Conservation (phyloP, 768 basidiomycete genomes). For the Hypholoma sublateritium region DNA sequence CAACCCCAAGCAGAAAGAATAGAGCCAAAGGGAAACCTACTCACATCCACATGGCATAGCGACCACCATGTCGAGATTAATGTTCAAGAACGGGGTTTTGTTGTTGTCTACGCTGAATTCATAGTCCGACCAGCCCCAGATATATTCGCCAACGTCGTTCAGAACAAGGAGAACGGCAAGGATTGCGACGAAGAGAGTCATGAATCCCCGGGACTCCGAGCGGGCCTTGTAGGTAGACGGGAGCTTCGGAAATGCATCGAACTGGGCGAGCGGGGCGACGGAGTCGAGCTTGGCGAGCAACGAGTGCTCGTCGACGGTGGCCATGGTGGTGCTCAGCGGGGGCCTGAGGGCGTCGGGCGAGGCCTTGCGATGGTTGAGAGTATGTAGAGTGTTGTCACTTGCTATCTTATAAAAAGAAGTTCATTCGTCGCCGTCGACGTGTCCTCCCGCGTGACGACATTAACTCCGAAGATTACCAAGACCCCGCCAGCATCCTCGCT, state of each 20-base stretch:
- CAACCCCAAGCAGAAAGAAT: not conserved
- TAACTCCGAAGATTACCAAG: conserved; percentile 15
- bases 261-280: conserved; percentile 63
- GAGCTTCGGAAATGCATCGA: conserved; percentile 89
- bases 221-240: conserved; percentile 79
- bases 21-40: conserved; percentile 29
- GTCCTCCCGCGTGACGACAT: conserved; percentile 17
- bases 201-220: conserved; percentile 77
- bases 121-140: conserved; percentile 93
- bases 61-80: conserved; percentile 92
- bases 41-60: conserved; percentile 92
- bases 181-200: conserved; percentile 70
- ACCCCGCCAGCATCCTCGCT: conserved; percentile 1
- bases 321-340: conserved; percentile 12
- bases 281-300: conserved; percentile 66
- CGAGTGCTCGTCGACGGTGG: conserved; percentile 23
- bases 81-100: conserved; percentile 59
- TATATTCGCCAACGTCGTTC: conserved; percentile 87
- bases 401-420: conserved; percentile 11
- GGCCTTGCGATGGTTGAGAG: not conserved
- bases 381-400: not conserved
- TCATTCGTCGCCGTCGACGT: conserved; percentile 12
- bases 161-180: conserved; percentile 74
- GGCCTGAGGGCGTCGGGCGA: not conserved
- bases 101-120: conserved; percentile 84